A percentile compares a stretch with the other conserved stretches of the same genome.
These are phyloP conservation scores for Phytophthora syringae DNA, from an alignment of 352 stramenopile genomes.

Conservation along the genomic window DNA sequence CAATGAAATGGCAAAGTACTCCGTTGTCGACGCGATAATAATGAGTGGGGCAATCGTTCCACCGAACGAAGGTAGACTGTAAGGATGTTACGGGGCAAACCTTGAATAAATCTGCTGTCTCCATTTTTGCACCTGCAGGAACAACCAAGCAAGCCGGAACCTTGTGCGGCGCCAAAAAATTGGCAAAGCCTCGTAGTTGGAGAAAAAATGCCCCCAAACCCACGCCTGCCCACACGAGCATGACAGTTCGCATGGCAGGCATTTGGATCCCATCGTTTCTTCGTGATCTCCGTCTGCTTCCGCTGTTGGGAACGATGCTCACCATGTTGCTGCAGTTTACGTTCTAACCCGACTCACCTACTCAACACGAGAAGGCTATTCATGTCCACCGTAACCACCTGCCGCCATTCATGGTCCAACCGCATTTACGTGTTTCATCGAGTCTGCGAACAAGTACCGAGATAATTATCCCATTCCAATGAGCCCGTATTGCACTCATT, in stretches of 20 bases:
- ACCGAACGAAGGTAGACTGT: conserved; percentile 20
- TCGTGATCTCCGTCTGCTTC: neutral
- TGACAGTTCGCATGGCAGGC: conserved; percentile 12
- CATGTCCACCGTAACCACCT: neutral
- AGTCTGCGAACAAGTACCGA: no score
- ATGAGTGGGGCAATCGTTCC: conserved; percentile 20
- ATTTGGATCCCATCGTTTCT: conserved; percentile 5
- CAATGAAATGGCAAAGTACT: conserved; percentile 18
- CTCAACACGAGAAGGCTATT: conserved; percentile 3
- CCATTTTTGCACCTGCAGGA: neutral
- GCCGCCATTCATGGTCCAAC: no score
- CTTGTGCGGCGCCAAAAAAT: conserved; percentile 32
- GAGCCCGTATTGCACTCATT: no score
- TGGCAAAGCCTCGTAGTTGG: conserved; percentile 29
- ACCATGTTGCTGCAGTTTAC: neutral
- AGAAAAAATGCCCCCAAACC: conserved; percentile 27
- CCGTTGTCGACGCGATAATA: conserved; percentile 10
- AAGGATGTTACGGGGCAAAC: conserved; percentile 14
- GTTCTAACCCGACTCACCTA: no score
- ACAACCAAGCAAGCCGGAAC: conserved; percentile 24
- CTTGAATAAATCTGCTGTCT: conserved; percentile 9
- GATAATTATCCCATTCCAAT: no score
- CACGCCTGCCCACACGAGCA: conserved; percentile 23
- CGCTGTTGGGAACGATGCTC: neutral
- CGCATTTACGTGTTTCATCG: no score